Evolutionary conservation across 140 eudicot species (phyloP), one percentile per base, ranked within the genome.

Genomic region (Erigeron philadelphicus): DNA sequence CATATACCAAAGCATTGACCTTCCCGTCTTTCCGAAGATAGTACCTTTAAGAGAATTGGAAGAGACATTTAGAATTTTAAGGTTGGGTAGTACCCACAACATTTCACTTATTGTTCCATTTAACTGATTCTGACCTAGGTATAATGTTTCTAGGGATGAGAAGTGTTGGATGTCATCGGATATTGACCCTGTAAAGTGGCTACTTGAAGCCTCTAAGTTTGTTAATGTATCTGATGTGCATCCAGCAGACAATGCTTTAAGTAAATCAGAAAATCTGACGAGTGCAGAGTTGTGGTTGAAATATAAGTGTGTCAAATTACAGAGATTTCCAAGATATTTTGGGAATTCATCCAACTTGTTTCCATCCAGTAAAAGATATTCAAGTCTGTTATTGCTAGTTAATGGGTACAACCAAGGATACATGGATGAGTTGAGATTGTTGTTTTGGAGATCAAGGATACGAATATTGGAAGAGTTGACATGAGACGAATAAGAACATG

Each of bases 91-190:
- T 31, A 25, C 46, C 65, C 65, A 60, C 0, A 60, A 18, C 13
- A 5, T 35, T 31, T 31, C 65, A 60, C 65, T 60, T 60, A 60
- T 60, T 5, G 66, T 60, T 12, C 66, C 66, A 35, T 60, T 35
- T 13, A 60, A 35, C 21, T 1, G 12, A 35, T 60, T 60, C 6
- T 13, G 6, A 31, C 1, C 13, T 0, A 60, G 66, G 6, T 6
- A 0, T 18, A 60, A 60, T 3, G 13, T 1, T 19, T 2, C 0
- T 0, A 60, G 46, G 66, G 66, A 60, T 60, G 66, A 60, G 12
- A 60, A 60, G 11, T 31, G 35, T 13, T 12, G 66, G 46, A 60
- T 35, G 4, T 13, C 66, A 11, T 60, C 47, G 0, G 47, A 35
- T 18, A 60, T 25, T 60, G 66, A 13, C 46, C 66, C 47, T 31